These are phyloP conservation scores for Yamadazyma sp. DNA, from an alignment of 1,139 yeast species.

Conservation along the genomic window DNA sequence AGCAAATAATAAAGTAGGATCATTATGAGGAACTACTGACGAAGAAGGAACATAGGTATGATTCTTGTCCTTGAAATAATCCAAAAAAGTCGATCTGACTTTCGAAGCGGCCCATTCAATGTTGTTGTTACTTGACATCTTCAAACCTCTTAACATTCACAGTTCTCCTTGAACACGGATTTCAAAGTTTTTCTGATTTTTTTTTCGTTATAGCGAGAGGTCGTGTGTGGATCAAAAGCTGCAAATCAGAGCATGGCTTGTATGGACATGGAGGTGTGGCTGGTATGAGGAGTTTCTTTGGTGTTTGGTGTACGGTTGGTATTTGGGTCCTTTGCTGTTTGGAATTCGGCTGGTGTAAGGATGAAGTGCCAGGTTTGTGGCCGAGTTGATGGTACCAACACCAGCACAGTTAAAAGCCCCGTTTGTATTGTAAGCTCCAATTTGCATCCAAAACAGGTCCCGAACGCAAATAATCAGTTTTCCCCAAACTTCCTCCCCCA, in stretches of 20 bases:
- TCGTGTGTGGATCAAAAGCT: neutral
- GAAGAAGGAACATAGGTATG: slow-evolving; percentile 90
- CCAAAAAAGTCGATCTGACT: slow-evolving; percentile 86
- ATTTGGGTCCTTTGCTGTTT: too few species aligned
- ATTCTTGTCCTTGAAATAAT: slow-evolving; percentile 62
- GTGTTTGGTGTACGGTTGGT: too few species aligned
- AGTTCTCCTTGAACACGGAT: neutral
- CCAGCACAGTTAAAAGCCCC: too few species aligned
- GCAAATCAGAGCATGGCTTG: neutral
- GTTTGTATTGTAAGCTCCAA: too few species aligned
- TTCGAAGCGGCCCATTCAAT: slow-evolving; percentile 63
- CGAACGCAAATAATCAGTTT: too few species aligned
- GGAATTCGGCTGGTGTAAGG: too few species aligned
- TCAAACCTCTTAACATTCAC: slow-evolving; percentile 18
- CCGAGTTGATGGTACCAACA: too few species aligned
- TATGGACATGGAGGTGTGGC: too few species aligned
- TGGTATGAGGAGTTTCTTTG: too few species aligned
- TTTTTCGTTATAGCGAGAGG: neutral
- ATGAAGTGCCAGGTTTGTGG: too few species aligned
- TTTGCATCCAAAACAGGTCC: too few species aligned
- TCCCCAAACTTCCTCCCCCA: too few species aligned
- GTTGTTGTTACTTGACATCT: slow-evolving; percentile 17
- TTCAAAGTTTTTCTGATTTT: neutral
- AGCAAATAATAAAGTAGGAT: slow-evolving; percentile 91
- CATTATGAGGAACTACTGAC: slow-evolving; percentile 95